A percentile compares a stretch with the other conserved stretches of the same genome.
phyloP scores from a whole-genome alignment of 169 alveolate species.

The Plasmodium relictum region DNA sequence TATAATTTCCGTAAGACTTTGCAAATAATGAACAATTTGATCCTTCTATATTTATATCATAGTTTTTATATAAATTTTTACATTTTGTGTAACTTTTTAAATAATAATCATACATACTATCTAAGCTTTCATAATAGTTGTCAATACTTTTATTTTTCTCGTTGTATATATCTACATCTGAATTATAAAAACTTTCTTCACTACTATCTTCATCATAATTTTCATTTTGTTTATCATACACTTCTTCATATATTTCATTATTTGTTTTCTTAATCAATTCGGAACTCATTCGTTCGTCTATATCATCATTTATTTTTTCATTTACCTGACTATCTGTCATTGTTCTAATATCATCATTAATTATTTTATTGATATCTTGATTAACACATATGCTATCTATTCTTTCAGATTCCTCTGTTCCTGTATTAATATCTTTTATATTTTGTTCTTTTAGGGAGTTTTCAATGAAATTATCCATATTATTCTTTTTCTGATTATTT shows the following conservation, averaged over 20 bases:
- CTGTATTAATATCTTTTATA: not conserved
- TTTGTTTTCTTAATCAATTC: not conserved
- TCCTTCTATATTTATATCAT: constrained; percentile 35
- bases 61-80: constrained; percentile 52
- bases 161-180: constrained; percentile 66
- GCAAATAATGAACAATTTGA: not conserved
- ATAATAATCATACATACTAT: constrained; percentile 63
- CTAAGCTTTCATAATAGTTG: constrained; percentile 47
- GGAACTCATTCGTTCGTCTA: not conserved
- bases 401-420: not conserved
- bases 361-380: not conserved
- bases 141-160: constrained; percentile 54
- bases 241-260: not conserved
- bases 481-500: not conserved
- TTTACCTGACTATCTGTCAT: not conserved
- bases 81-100: constrained; percentile 21
- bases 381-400: not conserved
- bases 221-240: not conserved
- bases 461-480: not conserved
- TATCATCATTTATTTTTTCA: not conserved
- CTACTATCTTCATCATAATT: not conserved
- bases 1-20: constrained; percentile 55
- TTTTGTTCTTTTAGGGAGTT: not conserved
- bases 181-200: not conserved
- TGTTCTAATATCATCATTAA: not conserved